Base-by-base conservation (phyloP, 176 grass and related monocot genomes). In the Oryza meyeriana region DNA sequence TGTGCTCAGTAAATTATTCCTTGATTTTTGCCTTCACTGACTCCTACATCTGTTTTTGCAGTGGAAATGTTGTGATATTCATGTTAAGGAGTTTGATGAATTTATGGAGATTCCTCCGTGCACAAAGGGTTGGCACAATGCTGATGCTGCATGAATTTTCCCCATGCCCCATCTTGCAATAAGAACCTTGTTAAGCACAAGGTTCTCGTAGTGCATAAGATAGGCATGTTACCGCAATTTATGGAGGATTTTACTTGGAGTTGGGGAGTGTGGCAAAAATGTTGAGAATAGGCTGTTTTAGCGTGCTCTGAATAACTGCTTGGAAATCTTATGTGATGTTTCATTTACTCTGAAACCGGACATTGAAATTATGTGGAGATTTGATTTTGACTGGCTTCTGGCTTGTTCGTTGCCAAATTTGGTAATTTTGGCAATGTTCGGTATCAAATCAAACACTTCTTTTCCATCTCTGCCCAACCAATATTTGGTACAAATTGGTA, bases 51-150 rank as follows among this genome's bases (percentile, higher is more conserved):
- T 81, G 22, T 75, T 76, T 39, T 71, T 66, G 82, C 88, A 99
- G 96, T 99, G 96, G 96, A 99, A 99, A 86, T 99, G 96, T 40
- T 95, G 96, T 71, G 89, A 95, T 83, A 28, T 99, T 74, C 93
- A 95, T 74, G 96, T 92, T 40, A 99, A 95, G 79, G 96, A 99
- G 47, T 99, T 99, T 72, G 93, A 95, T 40, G 96, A 99, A 72
- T 99, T 99, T 68, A 90, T 99, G 84, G 89, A 88, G 76, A 91
- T 95, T 81, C 93, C 96, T 80, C 91, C 96, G 33, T 99, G 96
- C 85, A 77, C 93, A 9, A 99, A 93, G 77, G 96, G 96, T 57
- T 99, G 93, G 96, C 96, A 99, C 71, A 95, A 90, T 55, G 91
- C 91, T 38, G 90, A 95, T 81, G 91, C 90, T 1, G 79, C 74